Evolutionary conservation across 192 early-diverging fungal species (phyloP).

Genomic region (Podila verticillata): DNA sequence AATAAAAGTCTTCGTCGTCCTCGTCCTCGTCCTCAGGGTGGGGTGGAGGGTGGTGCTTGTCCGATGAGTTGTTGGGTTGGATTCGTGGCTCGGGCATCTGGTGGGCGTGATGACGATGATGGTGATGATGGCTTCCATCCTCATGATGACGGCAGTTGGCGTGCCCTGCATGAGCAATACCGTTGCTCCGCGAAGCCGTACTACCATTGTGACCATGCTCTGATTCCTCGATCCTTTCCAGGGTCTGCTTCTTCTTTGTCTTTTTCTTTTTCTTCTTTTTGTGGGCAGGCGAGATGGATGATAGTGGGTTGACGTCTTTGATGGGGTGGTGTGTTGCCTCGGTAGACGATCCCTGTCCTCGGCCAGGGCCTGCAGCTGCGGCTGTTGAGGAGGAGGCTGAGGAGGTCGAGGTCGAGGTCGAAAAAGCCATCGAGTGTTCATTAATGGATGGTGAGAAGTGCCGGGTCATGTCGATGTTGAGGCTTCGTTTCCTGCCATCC

Average conservation of each 20-base stretch:
- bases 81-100: constrained; percentile 15
- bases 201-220: neutral
- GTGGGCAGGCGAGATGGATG: neutral
- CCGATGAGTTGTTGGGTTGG: constrained; percentile 1
- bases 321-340: constrained; percentile 5
- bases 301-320: too few relatives aligned
- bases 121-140: constrained; percentile 15
- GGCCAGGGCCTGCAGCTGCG: neutral
- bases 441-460: constrained; percentile 32
- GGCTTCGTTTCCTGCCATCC: constrained; percentile 54
- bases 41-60: neutral
- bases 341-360: neutral
- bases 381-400: constrained; percentile 12
- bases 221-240: constrained; percentile 45
- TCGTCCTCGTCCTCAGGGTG: constrained; percentile 46
- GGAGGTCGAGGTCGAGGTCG: neutral
- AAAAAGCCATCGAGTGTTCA: constrained; percentile 23
- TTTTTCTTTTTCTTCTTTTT: constrained; percentile 49
- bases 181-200: constrained; percentile 1
- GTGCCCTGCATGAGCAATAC: constrained; percentile 9
- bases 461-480: constrained; percentile 49
- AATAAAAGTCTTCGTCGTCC: constrained; percentile 56
- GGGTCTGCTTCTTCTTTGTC: constrained; percentile 25
- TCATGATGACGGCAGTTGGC: constrained; percentile 40
- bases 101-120: constrained; percentile 43